phyloP scores from a whole-genome alignment of 106 monocot species.

The Allium fistulosum region DNA sequence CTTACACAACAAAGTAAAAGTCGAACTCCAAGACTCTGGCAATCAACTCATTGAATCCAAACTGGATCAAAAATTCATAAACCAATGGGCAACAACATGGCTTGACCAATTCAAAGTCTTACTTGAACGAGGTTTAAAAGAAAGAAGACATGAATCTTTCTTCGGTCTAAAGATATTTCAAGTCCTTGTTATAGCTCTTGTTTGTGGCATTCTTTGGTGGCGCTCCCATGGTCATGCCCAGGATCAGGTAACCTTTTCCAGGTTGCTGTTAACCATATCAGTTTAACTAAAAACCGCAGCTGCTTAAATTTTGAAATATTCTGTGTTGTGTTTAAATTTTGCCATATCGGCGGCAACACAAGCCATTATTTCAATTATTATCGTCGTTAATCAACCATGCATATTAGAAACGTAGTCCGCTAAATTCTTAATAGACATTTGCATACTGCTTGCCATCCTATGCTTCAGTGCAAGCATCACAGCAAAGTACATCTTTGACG shows the following conservation, averaged over 20 bases:
- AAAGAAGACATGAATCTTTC: constrained; percentile 52
- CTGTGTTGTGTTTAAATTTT: too few species aligned
- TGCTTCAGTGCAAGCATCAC: too few species aligned
- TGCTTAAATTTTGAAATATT: too few species aligned
- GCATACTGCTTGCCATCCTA: too few species aligned
- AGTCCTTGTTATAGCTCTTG: constrained; percentile 16
- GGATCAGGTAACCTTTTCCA: constrained; percentile 29
- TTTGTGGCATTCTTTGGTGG: constrained; percentile 49
- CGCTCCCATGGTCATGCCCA: constrained; percentile 20
- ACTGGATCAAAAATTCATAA: not conserved
- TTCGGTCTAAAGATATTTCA: constrained; percentile 34
- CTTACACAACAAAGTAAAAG: constrained; percentile 6
- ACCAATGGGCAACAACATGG: constrained; percentile 45
- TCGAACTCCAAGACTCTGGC: constrained; percentile 13
- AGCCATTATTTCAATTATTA: too few species aligned
- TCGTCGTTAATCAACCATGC: too few species aligned
- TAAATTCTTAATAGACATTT: too few species aligned
- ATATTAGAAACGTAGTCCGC: too few species aligned
- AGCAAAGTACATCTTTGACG: too few species aligned
- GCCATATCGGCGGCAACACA: too few species aligned
- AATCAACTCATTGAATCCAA: not conserved
- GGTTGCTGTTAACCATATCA: too few species aligned
- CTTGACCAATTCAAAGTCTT: constrained; percentile 49
- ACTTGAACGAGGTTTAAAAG: constrained; percentile 42
- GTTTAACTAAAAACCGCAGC: too few species aligned